Evolutionary conservation across 192 early-diverging fungal species (phyloP).

Genomic region (Coemansia sp.): DNA sequence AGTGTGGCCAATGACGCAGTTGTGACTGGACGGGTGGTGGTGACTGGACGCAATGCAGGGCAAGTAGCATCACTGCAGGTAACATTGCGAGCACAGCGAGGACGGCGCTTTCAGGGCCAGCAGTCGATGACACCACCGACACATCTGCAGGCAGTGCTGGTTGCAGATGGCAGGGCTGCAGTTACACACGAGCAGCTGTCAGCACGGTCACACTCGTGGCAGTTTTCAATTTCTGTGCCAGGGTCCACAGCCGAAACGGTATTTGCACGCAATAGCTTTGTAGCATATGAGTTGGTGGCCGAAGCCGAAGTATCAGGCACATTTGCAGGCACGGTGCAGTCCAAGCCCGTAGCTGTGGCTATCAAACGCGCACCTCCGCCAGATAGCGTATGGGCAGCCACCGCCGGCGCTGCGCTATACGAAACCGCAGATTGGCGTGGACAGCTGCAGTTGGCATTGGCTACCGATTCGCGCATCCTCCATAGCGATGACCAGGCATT

Average conservation of each 20-base stretch:
- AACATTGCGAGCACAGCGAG: slow-evolving; percentile 32
- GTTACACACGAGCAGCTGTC: slow-evolving; percentile 8
- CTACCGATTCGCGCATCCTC: slow-evolving; percentile 30
- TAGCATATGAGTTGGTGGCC: slow-evolving; percentile 46
- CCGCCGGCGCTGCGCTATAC: slow-evolving; percentile 26
- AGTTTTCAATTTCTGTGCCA: slow-evolving; percentile 29
- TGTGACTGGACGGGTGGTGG: slow-evolving; percentile 35
- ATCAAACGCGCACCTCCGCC: slow-evolving; percentile 37
- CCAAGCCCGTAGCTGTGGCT: slow-evolving; percentile 21
- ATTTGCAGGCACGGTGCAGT: slow-evolving; percentile 13
- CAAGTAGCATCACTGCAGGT: slow-evolving; percentile 33
- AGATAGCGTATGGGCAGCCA: slow-evolving; percentile 27
- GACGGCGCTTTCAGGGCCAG: slow-evolving; percentile 36
- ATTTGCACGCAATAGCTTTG: slow-evolving; percentile 17
- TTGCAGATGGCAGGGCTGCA: slow-evolving; percentile 16
- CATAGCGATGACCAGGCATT: slow-evolving; percentile 34
- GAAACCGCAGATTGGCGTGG: slow-evolving; percentile 36
- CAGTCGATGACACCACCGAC: slow-evolving; percentile 20
- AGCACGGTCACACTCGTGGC: slow-evolving; percentile 33
- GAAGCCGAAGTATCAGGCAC: slow-evolving; percentile 18
- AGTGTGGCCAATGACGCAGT: slow-evolving; percentile 22
- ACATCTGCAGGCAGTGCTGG: slow-evolving; percentile 15
- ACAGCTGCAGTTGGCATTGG: slow-evolving; percentile 31
- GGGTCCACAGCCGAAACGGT: slow-evolving; percentile 38
- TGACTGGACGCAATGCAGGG: slow-evolving; percentile 10